These are phyloP conservation scores for Syncephalastrum monosporum DNA, from an alignment of 371 early-diverging fungal genomes.

Conservation along the genomic window DNA sequence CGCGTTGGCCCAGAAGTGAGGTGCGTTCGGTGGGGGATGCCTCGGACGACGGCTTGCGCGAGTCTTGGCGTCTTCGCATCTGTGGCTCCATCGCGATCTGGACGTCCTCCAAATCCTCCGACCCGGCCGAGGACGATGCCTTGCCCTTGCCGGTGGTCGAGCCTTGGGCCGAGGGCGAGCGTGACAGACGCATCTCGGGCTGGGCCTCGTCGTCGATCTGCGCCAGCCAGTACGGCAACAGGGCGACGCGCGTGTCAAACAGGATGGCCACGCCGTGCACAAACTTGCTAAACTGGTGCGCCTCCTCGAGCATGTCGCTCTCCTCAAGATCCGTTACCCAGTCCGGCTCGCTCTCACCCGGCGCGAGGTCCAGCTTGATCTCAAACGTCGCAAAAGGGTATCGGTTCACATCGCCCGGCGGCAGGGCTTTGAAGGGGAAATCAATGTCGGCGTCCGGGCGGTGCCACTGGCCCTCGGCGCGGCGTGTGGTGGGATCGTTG, in stretches of 20 bases:
- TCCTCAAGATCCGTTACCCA: slow-evolving; percentile 96
- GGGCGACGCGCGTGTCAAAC: slow-evolving; percentile 82
- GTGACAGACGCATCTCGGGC: slow-evolving; percentile 71
- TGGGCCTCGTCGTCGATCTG: slow-evolving; percentile 94
- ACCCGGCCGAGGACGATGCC: slow-evolving; percentile 21
- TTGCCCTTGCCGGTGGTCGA: slow-evolving; percentile 89
- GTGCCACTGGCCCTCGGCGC: slow-evolving; percentile 88
- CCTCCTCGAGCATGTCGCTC: slow-evolving; percentile 92
- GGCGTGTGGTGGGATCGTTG: slow-evolving; percentile 55
- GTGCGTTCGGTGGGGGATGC: slow-evolving; percentile 27
- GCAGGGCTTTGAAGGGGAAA: slow-evolving; percentile 81
- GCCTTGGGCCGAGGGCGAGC: slow-evolving; percentile 84
- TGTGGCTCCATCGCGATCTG: neutral
- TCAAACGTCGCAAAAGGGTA: slow-evolving; percentile 99
- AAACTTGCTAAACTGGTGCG: slow-evolving; percentile 98
- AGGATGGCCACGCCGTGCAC: slow-evolving; percentile 96
- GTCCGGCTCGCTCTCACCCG: slow-evolving; percentile 85
- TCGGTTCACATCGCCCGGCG: slow-evolving; percentile 76
- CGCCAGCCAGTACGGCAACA: slow-evolving; percentile 98
- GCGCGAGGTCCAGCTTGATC: slow-evolving; percentile 93
- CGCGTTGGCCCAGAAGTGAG: slow-evolving; percentile 17
- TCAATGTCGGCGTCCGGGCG: slow-evolving; percentile 88
- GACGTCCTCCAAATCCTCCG: slow-evolving; percentile 7
- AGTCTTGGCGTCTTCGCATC: slow-evolving; percentile 6
- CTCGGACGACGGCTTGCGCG: neutral